Conservation (phyloP, 2,329 filamentous ascomycete genomes). For the Karstenula rhodostoma region DNA sequence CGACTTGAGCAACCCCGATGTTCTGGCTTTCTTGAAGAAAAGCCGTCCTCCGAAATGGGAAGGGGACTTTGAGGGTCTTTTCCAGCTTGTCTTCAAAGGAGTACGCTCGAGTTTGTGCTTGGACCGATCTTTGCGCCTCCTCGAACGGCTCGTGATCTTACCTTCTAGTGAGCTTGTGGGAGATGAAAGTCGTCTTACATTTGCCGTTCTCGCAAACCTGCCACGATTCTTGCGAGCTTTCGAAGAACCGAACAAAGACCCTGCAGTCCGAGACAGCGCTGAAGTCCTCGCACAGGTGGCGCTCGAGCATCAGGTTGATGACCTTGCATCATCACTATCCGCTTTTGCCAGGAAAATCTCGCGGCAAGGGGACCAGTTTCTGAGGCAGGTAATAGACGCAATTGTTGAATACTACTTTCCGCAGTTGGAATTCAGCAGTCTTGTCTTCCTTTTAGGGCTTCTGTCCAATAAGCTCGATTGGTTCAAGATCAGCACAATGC, state of each 20-base stretch:
- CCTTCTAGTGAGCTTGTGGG: slow-evolving; percentile 84
- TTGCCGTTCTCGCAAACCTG: slow-evolving; percentile 88
- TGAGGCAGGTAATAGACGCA: slow-evolving; percentile 75
- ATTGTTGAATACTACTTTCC: slow-evolving; percentile 83
- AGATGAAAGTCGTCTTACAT: slow-evolving; percentile 81
- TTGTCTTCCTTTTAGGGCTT: slow-evolving; percentile 90
- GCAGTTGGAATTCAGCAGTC: slow-evolving; percentile 79
- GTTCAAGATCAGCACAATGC: slow-evolving; percentile 94
- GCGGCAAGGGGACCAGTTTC: slow-evolving; percentile 75
- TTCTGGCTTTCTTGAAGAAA: slow-evolving; percentile 76
- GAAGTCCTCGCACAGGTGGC: slow-evolving; percentile 75
- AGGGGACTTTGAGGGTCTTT: slow-evolving; percentile 84
- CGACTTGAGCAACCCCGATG: slow-evolving; percentile 74
- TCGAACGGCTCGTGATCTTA: slow-evolving; percentile 80
- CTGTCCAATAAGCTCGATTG: slow-evolving; percentile 87
- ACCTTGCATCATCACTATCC: slow-evolving; percentile 73
- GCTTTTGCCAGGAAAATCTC: slow-evolving; percentile 74
- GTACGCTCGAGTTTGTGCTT: slow-evolving; percentile 85
- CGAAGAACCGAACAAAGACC: slow-evolving; percentile 68
- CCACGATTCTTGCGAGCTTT: slow-evolving; percentile 83
- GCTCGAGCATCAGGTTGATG: slow-evolving; percentile 72
- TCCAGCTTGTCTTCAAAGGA: slow-evolving; percentile 88
- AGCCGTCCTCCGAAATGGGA: slow-evolving; percentile 89
- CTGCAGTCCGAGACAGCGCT: slow-evolving; percentile 64
- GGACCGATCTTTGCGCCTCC: slow-evolving; percentile 76